Base-by-base conservation (phyloP, 1,284 basidiomycete species). In the Waitea zeae region DNA sequence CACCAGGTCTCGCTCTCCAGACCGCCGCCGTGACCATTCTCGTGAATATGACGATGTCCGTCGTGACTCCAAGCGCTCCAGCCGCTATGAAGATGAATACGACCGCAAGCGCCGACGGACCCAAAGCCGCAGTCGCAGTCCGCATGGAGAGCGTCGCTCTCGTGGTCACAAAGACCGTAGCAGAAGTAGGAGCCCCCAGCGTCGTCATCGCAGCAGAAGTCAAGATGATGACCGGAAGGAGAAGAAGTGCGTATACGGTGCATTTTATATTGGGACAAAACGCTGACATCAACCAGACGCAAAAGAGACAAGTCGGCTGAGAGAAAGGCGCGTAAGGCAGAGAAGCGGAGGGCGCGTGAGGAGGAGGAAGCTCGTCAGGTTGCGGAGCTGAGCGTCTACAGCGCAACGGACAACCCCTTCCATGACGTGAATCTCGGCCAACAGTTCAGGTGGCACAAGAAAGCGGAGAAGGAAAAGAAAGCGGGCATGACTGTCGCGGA, bases 401-500 rank as follows among this genome's bases (percentile, higher is more conserved):
- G 87, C 45, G 86, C 88, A 27, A 78, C 76, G 5, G 84, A 90
- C 62, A 98, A 98, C 50, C 93, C 93, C 0, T 98, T 98, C 64
- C 86, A 96, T 55, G 93, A 98, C 49, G 77, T 87, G 41, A 96
- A 96, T 52, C 72, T 97, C 18, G 80, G 77, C 15, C 86, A 96
- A 49, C 84, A 89, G 52, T 98, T 98, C 56, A 75, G 81, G 39
- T 99, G 95, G 95, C 86, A 89, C 56, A 99, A 99, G 66, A 98
- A 98, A 61, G 71, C 77, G 24, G 93, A 98, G 52, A 89, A 89
- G 59, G 95, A 98, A 52, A 70, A 74, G 49, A 96, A 93, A 54
- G 60, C 75, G 38, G 95, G 95, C 1, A 49, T 98, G 37, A 71
- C 78, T 1, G 49, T 76, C 0, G 77, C 75, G 2, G 93, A 99